These are phyloP conservation scores for Phalaenopsis hybrid DNA, from an alignment of 116 monocot species.

Conservation along the genomic window DNA sequence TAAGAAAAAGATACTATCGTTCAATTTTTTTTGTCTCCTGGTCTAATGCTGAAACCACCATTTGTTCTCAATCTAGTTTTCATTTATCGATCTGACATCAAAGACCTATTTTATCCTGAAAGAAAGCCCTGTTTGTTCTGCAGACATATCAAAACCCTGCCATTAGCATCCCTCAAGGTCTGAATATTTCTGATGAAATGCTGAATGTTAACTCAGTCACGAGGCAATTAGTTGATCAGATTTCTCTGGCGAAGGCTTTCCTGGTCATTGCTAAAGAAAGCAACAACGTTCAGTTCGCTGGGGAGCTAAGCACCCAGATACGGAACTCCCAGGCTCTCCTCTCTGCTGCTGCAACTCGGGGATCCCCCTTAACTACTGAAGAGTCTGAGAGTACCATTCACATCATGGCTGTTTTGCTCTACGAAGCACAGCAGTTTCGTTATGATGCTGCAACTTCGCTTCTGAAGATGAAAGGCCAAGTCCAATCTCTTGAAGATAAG, in stretches of 20 bases:
- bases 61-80: not conserved
- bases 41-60: not conserved
- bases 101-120: not conserved
- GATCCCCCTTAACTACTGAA: conserved; percentile 13
- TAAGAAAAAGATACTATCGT: not conserved
- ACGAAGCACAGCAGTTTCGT: conserved; percentile 56
- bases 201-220: conserved; percentile 52
- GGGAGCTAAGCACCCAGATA: conserved; percentile 51
- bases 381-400: conserved; percentile 32
- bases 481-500: conserved; percentile 57
- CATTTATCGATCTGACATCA: not conserved
- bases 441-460: conserved; percentile 58
- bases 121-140: not conserved
- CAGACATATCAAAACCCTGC: conserved; percentile 37
- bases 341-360: conserved; percentile 29
- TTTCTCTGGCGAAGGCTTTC: conserved; percentile 62
- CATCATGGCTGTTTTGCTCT: conserved; percentile 47
- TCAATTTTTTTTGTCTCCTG: not conserved
- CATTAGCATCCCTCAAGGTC: conserved; percentile 27
- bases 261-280: conserved; percentile 63
- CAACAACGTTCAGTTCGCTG: conserved; percentile 61
- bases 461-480: conserved; percentile 47
- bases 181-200: conserved; percentile 74
- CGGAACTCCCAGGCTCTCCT: conserved; percentile 52
- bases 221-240: conserved; percentile 72